A percentile compares a stretch with the other conserved stretches of the same genome.
Conservation (phyloP, 2,329 filamentous ascomycete genomes). For the Diplodia mutila region DNA sequence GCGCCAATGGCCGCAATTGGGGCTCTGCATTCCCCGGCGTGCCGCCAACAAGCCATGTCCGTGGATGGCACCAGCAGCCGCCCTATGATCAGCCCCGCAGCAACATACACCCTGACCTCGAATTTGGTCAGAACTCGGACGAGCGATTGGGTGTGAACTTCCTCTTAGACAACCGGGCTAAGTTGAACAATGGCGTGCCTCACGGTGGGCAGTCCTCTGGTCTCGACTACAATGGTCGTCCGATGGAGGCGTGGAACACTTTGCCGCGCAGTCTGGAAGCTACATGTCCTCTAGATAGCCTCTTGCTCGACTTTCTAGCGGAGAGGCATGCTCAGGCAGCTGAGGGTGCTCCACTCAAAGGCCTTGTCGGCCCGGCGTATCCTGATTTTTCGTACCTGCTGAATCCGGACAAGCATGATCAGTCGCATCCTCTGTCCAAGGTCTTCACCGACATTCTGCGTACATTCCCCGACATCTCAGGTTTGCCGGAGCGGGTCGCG, state of each 20-base stretch:
- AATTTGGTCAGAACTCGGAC: constrained; percentile 31
- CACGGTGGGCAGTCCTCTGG: constrained; percentile 30
- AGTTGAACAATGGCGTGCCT: constrained; percentile 17
- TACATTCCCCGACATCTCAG: constrained; percentile 78
- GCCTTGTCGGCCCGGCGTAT: constrained; percentile 75
- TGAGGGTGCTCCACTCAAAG: constrained; percentile 65
- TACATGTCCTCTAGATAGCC: constrained; percentile 75
- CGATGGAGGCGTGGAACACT: constrained; percentile 38
- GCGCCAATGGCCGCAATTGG: constrained; percentile 36
- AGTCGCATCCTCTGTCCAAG: constrained; percentile 77
- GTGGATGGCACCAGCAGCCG: constrained; percentile 41
- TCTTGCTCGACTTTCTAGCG: constrained; percentile 79
- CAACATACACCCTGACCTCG: constrained; percentile 26
- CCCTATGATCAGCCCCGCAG: constrained; percentile 46
- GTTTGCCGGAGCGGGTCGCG: constrained; percentile 80
- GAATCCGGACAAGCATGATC: constrained; percentile 66
- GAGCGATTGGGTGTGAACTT: constrained; percentile 76
- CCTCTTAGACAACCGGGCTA: constrained; percentile 62
- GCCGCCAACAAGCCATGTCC: constrained; percentile 40
- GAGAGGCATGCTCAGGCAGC: constrained; percentile 68
- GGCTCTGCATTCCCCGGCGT: constrained; percentile 33
- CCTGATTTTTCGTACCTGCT: constrained; percentile 79
- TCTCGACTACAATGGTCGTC: constrained; percentile 34
- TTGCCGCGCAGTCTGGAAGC: constrained; percentile 61
- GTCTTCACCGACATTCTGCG: constrained; percentile 83